Evolutionary conservation across 768 basidiomycete genomes (phyloP).

Genomic region (Boletus rex-veris): DNA sequence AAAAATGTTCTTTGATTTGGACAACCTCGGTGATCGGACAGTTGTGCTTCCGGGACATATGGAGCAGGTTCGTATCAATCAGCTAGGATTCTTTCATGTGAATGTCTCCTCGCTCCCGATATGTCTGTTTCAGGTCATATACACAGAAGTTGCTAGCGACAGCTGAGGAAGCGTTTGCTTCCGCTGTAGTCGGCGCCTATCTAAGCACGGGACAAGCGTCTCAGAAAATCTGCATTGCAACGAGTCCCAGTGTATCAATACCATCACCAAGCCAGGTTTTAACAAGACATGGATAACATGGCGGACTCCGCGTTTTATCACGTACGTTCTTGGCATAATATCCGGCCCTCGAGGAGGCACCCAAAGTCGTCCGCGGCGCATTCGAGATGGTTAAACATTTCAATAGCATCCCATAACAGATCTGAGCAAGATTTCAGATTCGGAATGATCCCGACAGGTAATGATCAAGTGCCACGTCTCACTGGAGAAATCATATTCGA

Average conservation of each 20-base stretch:
- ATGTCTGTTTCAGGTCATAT: background rate
- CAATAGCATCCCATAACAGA: background rate
- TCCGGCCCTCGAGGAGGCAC: background rate
- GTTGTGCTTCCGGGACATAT: background rate
- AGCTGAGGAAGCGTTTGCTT: too few species aligned
- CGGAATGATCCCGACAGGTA: background rate
- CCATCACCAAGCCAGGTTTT: background rate
- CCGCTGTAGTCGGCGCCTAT: too few species aligned
- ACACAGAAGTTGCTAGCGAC: too few species aligned
- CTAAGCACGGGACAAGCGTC: background rate
- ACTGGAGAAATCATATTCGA: background rate
- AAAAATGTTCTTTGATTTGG: too few species aligned
- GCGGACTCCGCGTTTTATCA: background rate
- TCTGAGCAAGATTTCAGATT: background rate
- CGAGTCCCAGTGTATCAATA: background rate
- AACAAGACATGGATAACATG: background rate
- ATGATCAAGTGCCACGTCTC: background rate
- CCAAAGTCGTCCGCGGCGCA: background rate
- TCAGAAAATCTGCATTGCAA: background rate
- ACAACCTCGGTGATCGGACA: background rate
- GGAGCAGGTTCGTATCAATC: background rate
- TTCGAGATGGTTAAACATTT: background rate
- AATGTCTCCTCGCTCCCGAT: background rate
- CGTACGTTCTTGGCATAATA: background rate
- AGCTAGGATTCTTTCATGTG: background rate